Conservation (phyloP, 805 yeast species). For the Candida tibetensis region DNA sequence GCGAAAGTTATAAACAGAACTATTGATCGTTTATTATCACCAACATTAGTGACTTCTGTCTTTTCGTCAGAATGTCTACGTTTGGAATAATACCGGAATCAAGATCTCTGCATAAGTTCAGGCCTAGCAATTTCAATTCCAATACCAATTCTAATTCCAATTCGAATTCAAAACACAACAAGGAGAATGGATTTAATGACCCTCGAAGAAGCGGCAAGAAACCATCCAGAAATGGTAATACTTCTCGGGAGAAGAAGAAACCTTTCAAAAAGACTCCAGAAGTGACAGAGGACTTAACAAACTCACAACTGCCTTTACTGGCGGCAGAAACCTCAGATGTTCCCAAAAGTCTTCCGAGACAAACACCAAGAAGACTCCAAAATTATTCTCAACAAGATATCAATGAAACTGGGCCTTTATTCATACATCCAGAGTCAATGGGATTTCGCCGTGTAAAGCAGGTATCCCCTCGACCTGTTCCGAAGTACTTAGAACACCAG, state of each 20-base stretch:
- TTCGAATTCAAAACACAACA: background rate
- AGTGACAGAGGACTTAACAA: background rate
- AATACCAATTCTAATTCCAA: background rate
- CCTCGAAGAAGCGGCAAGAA: slow-evolving; percentile 3
- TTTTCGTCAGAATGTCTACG: background rate
- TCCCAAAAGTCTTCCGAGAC: background rate
- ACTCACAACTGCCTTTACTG: background rate
- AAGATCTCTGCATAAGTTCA: background rate
- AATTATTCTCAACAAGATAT: slow-evolving; percentile 20
- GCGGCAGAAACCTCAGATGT: background rate
- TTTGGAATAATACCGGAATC: background rate
- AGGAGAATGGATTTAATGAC: slow-evolving; percentile 5
- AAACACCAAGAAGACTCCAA: slow-evolving; percentile 16
- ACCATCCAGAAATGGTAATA: background rate
- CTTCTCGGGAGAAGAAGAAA: background rate
- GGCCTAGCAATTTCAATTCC: background rate
- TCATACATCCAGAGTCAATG: slow-evolving; percentile 25
- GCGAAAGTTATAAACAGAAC: slow-evolving; percentile 1
- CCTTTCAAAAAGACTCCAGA: background rate
- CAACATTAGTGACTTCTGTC: background rate
- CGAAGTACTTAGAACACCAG: slow-evolving; percentile 36
- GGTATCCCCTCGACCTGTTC: slow-evolving; percentile 25
- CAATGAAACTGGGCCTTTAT: slow-evolving; percentile 27
- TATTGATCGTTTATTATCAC: background rate
- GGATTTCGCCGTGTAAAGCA: slow-evolving; percentile 23